A percentile compares a stretch with the other conserved stretches of the same genome.
Evolutionary conservation across 306 rosid genomes (phyloP).

Genomic region (Arachis hypogaea): DNA sequence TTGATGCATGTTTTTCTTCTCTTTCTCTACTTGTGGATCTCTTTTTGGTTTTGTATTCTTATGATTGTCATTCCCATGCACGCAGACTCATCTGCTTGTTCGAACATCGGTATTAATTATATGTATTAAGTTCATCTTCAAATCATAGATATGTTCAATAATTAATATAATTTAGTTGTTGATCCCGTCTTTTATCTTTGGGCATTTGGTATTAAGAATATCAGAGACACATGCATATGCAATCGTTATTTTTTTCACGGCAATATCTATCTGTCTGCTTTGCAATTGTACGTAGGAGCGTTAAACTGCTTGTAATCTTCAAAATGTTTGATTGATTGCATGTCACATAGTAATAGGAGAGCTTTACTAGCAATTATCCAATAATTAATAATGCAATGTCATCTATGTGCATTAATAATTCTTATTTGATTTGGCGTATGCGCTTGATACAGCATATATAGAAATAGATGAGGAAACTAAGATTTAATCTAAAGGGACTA

Average conservation of each 20-base stretch:
- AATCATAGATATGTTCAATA: not conserved
- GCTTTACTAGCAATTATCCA: too few species aligned
- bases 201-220: not conserved
- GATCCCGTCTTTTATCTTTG: not conserved
- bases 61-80: not conserved
- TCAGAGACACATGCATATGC: too few species aligned
- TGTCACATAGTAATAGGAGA: too few species aligned
- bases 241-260: too few species aligned
- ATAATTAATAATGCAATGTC: too few species aligned
- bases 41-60: not conserved
- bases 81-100: not conserved
- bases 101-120: not conserved
- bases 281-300: too few species aligned
- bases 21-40: not conserved
- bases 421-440: constrained; percentile 49
- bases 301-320: too few species aligned
- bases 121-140: not conserved
- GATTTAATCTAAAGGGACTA: constrained; percentile 57
- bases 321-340: too few species aligned
- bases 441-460: constrained; percentile 41
- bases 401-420: not conserved
- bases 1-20: not conserved
- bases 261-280: too few species aligned
- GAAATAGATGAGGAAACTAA: constrained; percentile 52
- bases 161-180: not conserved